phyloP scores from a whole-genome alignment of 371 early-diverging fungal genomes.

The Mucor saturninus region DNA sequence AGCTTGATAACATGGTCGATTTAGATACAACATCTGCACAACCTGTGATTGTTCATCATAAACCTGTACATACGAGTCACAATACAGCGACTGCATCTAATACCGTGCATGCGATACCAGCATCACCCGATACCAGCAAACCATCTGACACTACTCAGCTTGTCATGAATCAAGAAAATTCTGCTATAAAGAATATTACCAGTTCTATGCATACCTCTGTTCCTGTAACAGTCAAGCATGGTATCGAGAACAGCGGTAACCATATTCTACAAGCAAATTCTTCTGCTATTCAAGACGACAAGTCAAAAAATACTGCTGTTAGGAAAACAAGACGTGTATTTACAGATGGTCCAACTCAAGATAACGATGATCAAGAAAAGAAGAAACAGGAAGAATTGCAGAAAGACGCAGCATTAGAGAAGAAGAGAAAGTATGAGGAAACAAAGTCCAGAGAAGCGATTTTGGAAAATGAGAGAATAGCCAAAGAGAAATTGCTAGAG shows the following conservation, averaged over 20 bases:
- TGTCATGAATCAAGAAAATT: background rate
- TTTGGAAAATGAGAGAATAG: too few species aligned
- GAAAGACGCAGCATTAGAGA: background rate
- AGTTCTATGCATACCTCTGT: background rate
- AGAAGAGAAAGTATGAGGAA: background rate
- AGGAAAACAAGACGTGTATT: background rate
- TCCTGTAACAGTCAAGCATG: background rate
- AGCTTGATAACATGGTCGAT: too few species aligned
- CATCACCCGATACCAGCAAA: background rate
- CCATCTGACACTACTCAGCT: background rate
- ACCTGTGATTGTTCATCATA: too few species aligned
- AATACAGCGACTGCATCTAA: too few species aligned
- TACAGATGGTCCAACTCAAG: background rate
- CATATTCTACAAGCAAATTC: background rate
- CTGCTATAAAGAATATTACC: background rate
- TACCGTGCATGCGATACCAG: too few species aligned
- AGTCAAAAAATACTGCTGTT: background rate
- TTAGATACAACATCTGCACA: too few species aligned
- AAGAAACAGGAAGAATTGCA: background rate
- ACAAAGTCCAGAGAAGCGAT: too few species aligned
- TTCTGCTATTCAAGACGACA: background rate
- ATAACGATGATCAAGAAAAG: background rate
- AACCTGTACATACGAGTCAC: background rate
- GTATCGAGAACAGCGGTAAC: background rate
- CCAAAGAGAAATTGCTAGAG: too few species aligned